Conservation (phyloP, 306 rosid species). For the Senna siamea region DNA sequence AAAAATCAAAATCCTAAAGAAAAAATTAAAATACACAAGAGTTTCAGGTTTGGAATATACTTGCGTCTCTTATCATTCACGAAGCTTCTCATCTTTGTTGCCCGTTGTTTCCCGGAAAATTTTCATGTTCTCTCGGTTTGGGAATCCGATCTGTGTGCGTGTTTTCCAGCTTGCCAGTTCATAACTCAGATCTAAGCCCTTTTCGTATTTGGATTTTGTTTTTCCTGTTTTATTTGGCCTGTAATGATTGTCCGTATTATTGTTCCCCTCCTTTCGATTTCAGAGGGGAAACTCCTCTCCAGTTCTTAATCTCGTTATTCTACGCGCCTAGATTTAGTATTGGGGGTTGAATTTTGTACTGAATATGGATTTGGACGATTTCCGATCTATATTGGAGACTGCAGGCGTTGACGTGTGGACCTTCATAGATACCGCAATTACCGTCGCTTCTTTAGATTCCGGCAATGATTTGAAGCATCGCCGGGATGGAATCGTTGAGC, state of each 20-base stretch:
- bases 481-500: slow-evolving; percentile 76
- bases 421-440: slow-evolving; percentile 74
- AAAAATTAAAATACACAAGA: background rate
- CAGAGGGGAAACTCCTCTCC: background rate
- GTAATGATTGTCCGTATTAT: background rate
- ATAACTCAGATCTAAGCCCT: slow-evolving; percentile 32
- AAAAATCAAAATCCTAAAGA: background rate
- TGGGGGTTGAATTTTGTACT: background rate
- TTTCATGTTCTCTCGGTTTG: background rate
- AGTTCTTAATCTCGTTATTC: background rate
- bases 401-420: slow-evolving; percentile 76
- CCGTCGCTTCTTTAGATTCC: slow-evolving; percentile 66
- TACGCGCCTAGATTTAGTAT: background rate
- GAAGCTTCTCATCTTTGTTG: background rate
- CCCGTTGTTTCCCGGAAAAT: background rate
- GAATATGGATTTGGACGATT: slow-evolving; percentile 74
- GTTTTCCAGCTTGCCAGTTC: background rate
- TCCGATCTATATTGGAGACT: slow-evolving; percentile 63
- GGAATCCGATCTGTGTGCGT: background rate
- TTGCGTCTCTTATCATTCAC: background rate
- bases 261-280: background rate
- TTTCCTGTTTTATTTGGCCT: background rate
- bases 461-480: slow-evolving; percentile 62
- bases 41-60: slow-evolving; percentile 1
- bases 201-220: background rate